Base-by-base conservation (phyloP, 768 basidiomycete species). In the Suillus subaureus region DNA sequence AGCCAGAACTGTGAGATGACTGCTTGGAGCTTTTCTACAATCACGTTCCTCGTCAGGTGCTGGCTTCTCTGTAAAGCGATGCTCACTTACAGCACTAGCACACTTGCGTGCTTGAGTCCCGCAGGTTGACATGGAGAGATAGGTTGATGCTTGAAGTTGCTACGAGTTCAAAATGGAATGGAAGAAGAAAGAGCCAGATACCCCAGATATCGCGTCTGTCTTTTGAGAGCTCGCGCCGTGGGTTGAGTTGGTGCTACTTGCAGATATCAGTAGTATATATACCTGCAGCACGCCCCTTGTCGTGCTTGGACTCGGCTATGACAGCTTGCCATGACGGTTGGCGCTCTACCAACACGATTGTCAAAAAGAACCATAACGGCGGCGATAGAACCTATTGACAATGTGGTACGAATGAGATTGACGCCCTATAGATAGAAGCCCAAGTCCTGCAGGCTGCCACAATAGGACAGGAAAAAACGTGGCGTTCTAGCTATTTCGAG, bases 281-380 rank as follows among this genome's bases (percentile, higher is more conserved):
- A 55, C 54, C 52, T 18, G 28, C 52, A 54, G 52, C 28, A 31
- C 9, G 11, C n/a, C n/a, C n/a, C n/a, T n/a, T n/a, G 12, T 26
- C 47, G 31, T 54, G 18, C 9, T 21, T 21, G 33, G 8, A 11
- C 31, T 6, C 54, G 54, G 54, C 5, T 55, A 55, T 55, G 54
- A 55, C 54, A 35, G 33, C 54, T 55, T 55, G 33, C 54, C 54
- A 55, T 35, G 54, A 21, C 33, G 54, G 54, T n/a, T n/a, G 33
- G 11, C 12, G 31, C 54, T n/a, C 33, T 33, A 21, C 54, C 54
- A 28, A 55, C 33, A 55, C 54, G 21, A n/a, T 55, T 55, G 33
- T 51, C 49, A 51, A 51, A n/a, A 33, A 51, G 23, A 55, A 31
- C 54, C 11, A 35, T 35, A 6, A 0, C 33, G 21, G 16, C 21